Conservation (phyloP, 768 basidiomycete species). For the Suillus hirtellus region DNA sequence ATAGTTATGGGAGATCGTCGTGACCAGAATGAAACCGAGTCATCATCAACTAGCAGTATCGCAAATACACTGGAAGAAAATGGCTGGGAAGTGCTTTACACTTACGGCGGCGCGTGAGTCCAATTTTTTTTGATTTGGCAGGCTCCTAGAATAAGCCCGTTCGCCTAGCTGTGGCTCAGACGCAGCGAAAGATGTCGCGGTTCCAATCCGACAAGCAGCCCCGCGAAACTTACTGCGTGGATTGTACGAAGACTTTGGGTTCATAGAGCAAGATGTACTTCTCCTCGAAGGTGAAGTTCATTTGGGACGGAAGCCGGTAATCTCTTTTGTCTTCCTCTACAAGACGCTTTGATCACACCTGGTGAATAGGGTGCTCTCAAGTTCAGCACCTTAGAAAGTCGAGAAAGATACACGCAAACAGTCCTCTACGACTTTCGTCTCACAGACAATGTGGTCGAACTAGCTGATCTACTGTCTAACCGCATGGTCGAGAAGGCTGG, state of each 20-base stretch:
- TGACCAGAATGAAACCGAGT: slow-evolving; percentile 19
- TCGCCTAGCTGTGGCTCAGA: slow-evolving; percentile 38
- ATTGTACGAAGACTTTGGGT: slow-evolving; percentile 39
- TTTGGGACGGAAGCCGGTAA: slow-evolving; percentile 38
- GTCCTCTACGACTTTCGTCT: slow-evolving; percentile 34
- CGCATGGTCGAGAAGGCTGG: slow-evolving; percentile 32
- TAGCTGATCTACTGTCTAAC: slow-evolving; percentile 31
- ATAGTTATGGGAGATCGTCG: slow-evolving; percentile 22
- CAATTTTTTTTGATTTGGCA: neutral
- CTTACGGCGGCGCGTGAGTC: slow-evolving; percentile 44
- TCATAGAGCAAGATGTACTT: slow-evolving; percentile 37
- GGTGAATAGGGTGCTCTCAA: slow-evolving; percentile 30
- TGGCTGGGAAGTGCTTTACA: slow-evolving; percentile 43
- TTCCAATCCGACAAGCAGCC: slow-evolving; percentile 35
- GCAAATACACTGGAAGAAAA: slow-evolving; percentile 35
- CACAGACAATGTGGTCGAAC: slow-evolving; percentile 23
- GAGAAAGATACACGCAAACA: slow-evolving; percentile 27
- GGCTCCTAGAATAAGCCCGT: slow-evolving; percentile 3
- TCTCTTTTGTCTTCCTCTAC: slow-evolving; percentile 5
- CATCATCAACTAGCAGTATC: slow-evolving; percentile 28
- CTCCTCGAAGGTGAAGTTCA: slow-evolving; percentile 42
- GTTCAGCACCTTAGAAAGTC: slow-evolving; percentile 34
- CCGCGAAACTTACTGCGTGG: slow-evolving; percentile 37
- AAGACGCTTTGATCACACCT: neutral
- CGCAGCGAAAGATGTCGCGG: slow-evolving; percentile 38